A percentile compares a stretch with the other conserved stretches of the same genome.
Conservation (phyloP, 495 filamentous ascomycete species). For the Extremus antarcticus region DNA sequence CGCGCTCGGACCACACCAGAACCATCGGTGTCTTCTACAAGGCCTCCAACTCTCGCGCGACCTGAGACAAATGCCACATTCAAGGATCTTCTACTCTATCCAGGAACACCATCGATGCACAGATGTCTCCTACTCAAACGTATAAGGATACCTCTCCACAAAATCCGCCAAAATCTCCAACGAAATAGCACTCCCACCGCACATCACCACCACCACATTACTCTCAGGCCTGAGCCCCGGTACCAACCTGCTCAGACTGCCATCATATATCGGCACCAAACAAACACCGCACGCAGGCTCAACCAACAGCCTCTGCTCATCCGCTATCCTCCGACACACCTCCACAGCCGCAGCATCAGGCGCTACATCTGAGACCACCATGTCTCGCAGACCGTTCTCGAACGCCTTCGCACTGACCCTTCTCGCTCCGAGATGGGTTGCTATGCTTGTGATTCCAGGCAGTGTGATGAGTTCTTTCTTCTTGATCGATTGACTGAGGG, state of each 20-base stretch:
- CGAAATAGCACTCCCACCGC: constrained; percentile 47
- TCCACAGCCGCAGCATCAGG: constrained; percentile 70
- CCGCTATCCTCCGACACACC: constrained; percentile 62
- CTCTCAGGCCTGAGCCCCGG: constrained; percentile 45
- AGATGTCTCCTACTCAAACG: too few species aligned
- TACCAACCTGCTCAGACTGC: constrained; percentile 49
- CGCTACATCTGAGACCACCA: constrained; percentile 57
- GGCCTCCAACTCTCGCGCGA: too few species aligned
- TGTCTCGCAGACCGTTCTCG: constrained; percentile 31
- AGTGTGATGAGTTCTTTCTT: constrained; percentile 45
- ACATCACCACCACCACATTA: constrained; percentile 77
- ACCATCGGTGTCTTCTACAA: too few species aligned
- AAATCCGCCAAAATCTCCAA: not conserved
- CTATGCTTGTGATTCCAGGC: constrained; percentile 66
- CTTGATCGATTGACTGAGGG: constrained; percentile 49
- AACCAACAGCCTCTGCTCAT: constrained; percentile 70
- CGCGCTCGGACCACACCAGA: not conserved
- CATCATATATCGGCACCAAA: constrained; percentile 44
- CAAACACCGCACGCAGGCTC: constrained; percentile 73
- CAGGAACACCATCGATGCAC: too few species aligned
- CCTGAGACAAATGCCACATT: too few species aligned
- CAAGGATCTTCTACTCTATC: too few species aligned
- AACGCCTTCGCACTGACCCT: constrained; percentile 64
- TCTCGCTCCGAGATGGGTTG: constrained; percentile 65
- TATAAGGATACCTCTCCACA: not conserved